phyloP scores from a whole-genome alignment of 2,329 filamentous ascomycete genomes.

The Hypoxylon sp. region DNA sequence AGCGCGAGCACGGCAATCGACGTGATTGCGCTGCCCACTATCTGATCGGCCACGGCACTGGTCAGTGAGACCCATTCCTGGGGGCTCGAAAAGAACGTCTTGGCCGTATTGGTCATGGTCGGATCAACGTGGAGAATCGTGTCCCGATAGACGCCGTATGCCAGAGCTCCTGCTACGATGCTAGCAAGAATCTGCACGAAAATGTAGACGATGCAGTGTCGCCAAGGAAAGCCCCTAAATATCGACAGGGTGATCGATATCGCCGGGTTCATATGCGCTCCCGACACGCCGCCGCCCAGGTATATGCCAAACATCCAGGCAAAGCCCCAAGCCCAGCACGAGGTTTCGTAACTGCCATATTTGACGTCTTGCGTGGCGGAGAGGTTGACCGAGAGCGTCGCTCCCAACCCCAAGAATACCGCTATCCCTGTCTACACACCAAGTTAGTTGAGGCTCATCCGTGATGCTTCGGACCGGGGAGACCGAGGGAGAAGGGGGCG shows the following conservation, averaged over 20 bases:
- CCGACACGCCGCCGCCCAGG: slow-evolving; percentile 41
- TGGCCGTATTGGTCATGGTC: slow-evolving; percentile 41
- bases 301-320: slow-evolving; percentile 46
- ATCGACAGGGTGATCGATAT: slow-evolving; percentile 48
- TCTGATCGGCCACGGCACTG: slow-evolving; percentile 48
- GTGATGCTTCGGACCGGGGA: background rate
- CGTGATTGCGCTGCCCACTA: slow-evolving; percentile 48
- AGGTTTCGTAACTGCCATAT: slow-evolving; percentile 42
- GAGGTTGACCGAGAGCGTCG: slow-evolving; percentile 42
- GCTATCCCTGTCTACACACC: slow-evolving; percentile 36
- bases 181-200: slow-evolving; percentile 44
- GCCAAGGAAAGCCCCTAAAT: slow-evolving; percentile 50
- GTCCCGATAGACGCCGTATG: slow-evolving; percentile 45
- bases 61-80: slow-evolving; percentile 40
- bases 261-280: slow-evolving; percentile 47
- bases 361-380: slow-evolving; percentile 32
- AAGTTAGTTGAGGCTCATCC: background rate
- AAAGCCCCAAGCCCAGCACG: slow-evolving; percentile 45
- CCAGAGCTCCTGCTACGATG: slow-evolving; percentile 44
- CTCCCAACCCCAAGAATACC: slow-evolving; percentile 40
- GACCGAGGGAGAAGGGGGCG: background rate
- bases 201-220: slow-evolving; percentile 44
- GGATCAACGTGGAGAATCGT: slow-evolving; percentile 46
- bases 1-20: slow-evolving; percentile 49
- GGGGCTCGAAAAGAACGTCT: slow-evolving; percentile 48